Conservation (phyloP, 441 rosid genomes). For the Gossypium davidsonii region DNA sequence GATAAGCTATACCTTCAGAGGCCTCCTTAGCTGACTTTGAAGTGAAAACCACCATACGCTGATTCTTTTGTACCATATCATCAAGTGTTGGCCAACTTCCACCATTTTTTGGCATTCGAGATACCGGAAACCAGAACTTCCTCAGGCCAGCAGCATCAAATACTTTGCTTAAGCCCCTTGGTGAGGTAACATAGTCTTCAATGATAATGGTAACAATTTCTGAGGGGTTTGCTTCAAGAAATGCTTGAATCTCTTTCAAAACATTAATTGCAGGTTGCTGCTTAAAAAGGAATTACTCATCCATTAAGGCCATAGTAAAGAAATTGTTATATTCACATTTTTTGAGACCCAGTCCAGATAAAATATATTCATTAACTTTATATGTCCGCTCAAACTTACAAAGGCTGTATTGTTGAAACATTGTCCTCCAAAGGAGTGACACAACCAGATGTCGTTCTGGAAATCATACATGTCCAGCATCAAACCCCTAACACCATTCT, state of each 20-base stretch:
- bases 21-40: slow-evolving; percentile 48
- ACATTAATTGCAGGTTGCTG: slow-evolving; percentile 53
- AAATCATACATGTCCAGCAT: slow-evolving; percentile 70
- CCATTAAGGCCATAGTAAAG: not conserved
- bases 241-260: slow-evolving; percentile 43
- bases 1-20: slow-evolving; percentile 59
- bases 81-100: slow-evolving; percentile 51
- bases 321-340: not conserved
- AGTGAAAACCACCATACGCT: slow-evolving; percentile 54
- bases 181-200: slow-evolving; percentile 57
- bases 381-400: slow-evolving; percentile 30
- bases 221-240: slow-evolving; percentile 39
- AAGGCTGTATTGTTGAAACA: slow-evolving; percentile 56
- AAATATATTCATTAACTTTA: not conserved
- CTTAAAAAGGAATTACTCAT: not conserved
- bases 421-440: slow-evolving; percentile 50
- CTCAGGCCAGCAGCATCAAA: slow-evolving; percentile 49
- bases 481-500: slow-evolving; percentile 67
- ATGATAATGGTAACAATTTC: slow-evolving; percentile 56
- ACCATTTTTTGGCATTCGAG: slow-evolving; percentile 53
- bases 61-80: slow-evolving; percentile 46
- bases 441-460: slow-evolving; percentile 55
- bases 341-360: not conserved
- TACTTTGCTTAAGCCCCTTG: slow-evolving; percentile 45
- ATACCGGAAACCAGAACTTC: slow-evolving; percentile 56